Evolutionary conservation across 108 stramenopile species (phyloP).

Genomic region (Nitzschia sp.): DNA sequence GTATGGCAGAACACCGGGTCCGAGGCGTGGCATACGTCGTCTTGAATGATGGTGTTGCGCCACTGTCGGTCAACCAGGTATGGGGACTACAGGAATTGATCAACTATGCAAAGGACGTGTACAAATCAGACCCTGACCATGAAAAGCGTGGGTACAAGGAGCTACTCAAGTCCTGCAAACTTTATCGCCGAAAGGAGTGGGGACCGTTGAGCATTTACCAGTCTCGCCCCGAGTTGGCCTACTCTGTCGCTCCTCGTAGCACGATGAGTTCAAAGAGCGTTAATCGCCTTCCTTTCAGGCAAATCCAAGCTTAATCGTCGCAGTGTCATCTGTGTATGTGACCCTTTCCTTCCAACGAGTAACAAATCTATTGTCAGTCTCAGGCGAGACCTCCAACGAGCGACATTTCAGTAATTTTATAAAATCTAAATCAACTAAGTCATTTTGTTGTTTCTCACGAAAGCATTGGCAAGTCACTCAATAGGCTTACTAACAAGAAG

Average conservation of each 20-base stretch:
- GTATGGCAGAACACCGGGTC: slow-evolving; percentile 8
- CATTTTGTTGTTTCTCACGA: too few relatives aligned
- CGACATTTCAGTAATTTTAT: too few relatives aligned
- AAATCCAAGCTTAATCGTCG: background rate
- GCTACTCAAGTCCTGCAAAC: slow-evolving; percentile 11
- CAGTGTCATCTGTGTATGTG: background rate
- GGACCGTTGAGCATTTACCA: slow-evolving; percentile 24
- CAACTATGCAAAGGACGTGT: slow-evolving; percentile 18
- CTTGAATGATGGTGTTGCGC: slow-evolving; percentile 4
- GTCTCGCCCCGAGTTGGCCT: background rate
- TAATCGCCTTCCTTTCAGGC: background rate
- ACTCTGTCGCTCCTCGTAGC: background rate
- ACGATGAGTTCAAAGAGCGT: background rate
- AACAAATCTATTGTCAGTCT: too few relatives aligned
- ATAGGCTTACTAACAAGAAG: too few relatives aligned
- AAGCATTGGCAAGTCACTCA: too few relatives aligned
- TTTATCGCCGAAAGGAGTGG: slow-evolving; percentile 12
- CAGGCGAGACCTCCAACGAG: too few relatives aligned
- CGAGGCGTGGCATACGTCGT: slow-evolving; percentile 26
- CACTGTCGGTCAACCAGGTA: slow-evolving; percentile 17
- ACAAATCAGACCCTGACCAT: slow-evolving; percentile 19
- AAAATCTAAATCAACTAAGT: too few relatives aligned
- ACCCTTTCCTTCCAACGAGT: too few relatives aligned
- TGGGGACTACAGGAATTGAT: slow-evolving; percentile 30
- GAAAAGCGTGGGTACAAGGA: background rate